These are phyloP conservation scores for Tripterygium wilfordii DNA, from an alignment of 177 flowering plant species.

Conservation along the genomic window DNA sequence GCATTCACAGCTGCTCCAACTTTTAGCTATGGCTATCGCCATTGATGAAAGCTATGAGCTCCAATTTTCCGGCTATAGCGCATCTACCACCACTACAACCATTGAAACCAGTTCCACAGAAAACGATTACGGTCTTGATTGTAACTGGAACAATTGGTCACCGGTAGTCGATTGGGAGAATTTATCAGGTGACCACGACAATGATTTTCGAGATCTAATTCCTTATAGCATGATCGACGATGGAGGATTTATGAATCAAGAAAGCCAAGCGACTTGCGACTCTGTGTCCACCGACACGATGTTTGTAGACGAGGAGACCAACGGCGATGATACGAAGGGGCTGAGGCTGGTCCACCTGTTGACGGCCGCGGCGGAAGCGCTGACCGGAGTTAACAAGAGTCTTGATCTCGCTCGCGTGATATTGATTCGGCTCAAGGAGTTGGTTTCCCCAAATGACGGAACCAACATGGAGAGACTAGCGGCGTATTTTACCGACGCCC, in stretches of 20 bases:
- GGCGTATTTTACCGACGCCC: slow-evolving; percentile 66
- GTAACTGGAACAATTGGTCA: slow-evolving; percentile 53
- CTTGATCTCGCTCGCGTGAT: slow-evolving; percentile 77
- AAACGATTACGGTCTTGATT: slow-evolving; percentile 21
- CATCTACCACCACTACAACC: slow-evolving; percentile 18
- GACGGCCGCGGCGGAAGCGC: slow-evolving; percentile 83
- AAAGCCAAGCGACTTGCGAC: too few species aligned
- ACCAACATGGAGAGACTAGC: slow-evolving; percentile 77
- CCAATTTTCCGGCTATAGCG: slow-evolving; percentile 23
- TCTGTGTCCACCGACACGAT: slow-evolving; percentile 19
- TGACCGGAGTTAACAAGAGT: slow-evolving; percentile 45
- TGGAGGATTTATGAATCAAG: too few species aligned
- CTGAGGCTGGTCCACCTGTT: slow-evolving; percentile 64
- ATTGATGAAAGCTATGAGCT: slow-evolving; percentile 26
- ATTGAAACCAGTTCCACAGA: slow-evolving; percentile 19
- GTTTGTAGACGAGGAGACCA: slow-evolving; percentile 11
- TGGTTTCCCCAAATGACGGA: slow-evolving; percentile 62
- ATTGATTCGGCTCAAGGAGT: slow-evolving; percentile 91
- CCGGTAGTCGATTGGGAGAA: slow-evolving; percentile 60
- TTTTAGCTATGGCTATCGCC: slow-evolving; percentile 35
- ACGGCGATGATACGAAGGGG: slow-evolving; percentile 49
- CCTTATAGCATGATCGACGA: slow-evolving; percentile 54
- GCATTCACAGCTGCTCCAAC: background rate
- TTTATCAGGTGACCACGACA: slow-evolving; percentile 28
- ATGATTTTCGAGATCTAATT: slow-evolving; percentile 44